A percentile compares a stretch with the other conserved stretches of the same genome.
These are phyloP conservation scores for Colletotrichum orbiculare DNA, from an alignment of 2,329 filamentous ascomycete genomes.

Conservation along the genomic window DNA sequence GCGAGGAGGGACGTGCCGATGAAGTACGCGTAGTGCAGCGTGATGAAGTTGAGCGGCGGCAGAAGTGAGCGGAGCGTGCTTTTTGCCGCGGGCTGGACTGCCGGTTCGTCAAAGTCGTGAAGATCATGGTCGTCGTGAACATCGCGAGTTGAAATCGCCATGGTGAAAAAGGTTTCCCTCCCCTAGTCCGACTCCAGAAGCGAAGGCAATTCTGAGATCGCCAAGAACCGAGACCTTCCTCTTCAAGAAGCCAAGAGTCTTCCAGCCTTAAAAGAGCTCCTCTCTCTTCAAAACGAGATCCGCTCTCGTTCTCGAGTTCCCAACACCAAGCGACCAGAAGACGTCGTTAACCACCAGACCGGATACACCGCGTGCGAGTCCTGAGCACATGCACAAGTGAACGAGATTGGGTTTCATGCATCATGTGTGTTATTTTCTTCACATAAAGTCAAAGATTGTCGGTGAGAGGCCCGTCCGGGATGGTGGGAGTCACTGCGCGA, in stretches of 20 bases:
- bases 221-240: slow-evolving; percentile 3
- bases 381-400: neutral
- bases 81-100: neutral
- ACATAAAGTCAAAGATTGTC: slow-evolving; percentile 15
- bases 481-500: slow-evolving; percentile 1
- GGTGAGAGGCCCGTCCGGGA: slow-evolving; percentile 13
- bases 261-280: neutral
- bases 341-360: neutral
- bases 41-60: slow-evolving; percentile 69
- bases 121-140: neutral
- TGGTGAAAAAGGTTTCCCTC: neutral
- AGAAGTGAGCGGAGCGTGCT: slow-evolving; percentile 1
- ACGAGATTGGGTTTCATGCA: neutral
- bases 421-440: neutral
- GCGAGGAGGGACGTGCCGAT: slow-evolving; percentile 63
- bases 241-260: neutral
- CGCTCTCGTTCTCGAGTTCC: neutral
- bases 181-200: neutral
- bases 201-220: slow-evolving; percentile 2
- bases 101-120: neutral
- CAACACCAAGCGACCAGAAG: neutral
- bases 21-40: slow-evolving; percentile 76
- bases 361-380: neutral
- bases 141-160: neutral
- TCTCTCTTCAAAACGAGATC: neutral